Conservation (phyloP, 768 basidiomycete species). For the Sporobolomyces pararoseus region DNA sequence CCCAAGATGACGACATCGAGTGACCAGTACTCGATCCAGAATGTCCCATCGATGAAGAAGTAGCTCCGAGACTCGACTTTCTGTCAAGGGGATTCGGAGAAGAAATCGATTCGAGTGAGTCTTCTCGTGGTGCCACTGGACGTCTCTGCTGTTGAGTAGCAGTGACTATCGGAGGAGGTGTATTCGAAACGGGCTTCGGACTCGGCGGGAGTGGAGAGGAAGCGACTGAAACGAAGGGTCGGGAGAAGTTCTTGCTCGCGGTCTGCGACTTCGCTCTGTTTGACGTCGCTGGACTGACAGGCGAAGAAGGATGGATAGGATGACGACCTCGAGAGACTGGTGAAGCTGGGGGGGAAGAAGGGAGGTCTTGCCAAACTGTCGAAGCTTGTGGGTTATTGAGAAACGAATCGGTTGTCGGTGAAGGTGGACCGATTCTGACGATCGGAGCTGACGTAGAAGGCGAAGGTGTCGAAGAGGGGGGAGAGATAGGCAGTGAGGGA, state of each 20-base stretch:
- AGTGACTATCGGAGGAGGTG: neutral
- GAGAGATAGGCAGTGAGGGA: neutral
- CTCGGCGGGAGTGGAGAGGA: neutral
- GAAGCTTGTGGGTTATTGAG: conserved; percentile 14
- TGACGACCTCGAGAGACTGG: neutral
- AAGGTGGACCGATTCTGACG: conserved; percentile 25
- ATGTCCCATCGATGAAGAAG: conserved; percentile 4
- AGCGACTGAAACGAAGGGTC: conserved; percentile 7
- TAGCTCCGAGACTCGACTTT: neutral
- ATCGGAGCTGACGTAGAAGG: neutral
- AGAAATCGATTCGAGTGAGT: neutral
- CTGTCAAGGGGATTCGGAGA: conserved; percentile 4
- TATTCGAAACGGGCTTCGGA: neutral
- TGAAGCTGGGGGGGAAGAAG: neutral
- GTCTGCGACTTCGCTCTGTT: conserved; percentile 14
- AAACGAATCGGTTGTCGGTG: neutral
- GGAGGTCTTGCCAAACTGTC: conserved; percentile 13
- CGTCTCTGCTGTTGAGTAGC: neutral
- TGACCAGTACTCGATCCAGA: conserved; percentile 16
- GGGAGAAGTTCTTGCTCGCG: conserved; percentile 30
- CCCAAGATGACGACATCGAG: conserved; percentile 28
- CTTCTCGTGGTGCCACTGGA: neutral
- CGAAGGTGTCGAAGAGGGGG: neutral
- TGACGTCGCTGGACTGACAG: neutral
- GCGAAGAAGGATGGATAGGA: neutral